Evolutionary conservation across 306 rosid species (phyloP).

Genomic region (Rosa persica): DNA sequence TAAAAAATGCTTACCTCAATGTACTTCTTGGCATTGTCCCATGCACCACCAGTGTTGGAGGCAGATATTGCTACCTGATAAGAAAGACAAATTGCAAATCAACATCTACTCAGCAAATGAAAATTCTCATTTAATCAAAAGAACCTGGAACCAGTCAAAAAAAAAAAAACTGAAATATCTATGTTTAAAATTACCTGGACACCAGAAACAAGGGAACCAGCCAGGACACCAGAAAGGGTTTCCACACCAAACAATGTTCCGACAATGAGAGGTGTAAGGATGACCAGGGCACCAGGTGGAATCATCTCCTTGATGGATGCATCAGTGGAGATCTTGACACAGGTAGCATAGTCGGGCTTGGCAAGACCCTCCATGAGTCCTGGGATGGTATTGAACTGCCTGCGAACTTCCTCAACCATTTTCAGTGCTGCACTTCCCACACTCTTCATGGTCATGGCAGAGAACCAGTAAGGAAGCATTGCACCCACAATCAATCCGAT

Average conservation of each 20-base stretch:
- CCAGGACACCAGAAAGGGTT: conserved; percentile 75
- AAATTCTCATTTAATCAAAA: neutral
- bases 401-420: conserved; percentile 89
- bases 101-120: neutral
- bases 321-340: conserved; percentile 79
- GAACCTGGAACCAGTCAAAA: neutral
- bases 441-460: conserved; percentile 91
- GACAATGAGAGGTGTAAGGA: conserved; percentile 80
- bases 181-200: conserved; percentile 54
- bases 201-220: conserved; percentile 77
- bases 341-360: conserved; percentile 79
- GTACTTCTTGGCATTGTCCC: conserved; percentile 85
- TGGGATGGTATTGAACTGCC: conserved; percentile 77
- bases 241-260: conserved; percentile 72
- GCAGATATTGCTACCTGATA: conserved; percentile 67
- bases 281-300: conserved; percentile 85
- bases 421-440: conserved; percentile 86
- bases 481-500: conserved; percentile 76
- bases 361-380: conserved; percentile 70
- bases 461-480: conserved; percentile 91
- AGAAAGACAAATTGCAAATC: neutral
- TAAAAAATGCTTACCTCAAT: conserved; percentile 42
- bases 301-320: conserved; percentile 92
- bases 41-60: conserved; percentile 75
- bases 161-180: neutral